Conservation (phyloP, 805 yeast species). For the Starmerella bacillaris region DNA sequence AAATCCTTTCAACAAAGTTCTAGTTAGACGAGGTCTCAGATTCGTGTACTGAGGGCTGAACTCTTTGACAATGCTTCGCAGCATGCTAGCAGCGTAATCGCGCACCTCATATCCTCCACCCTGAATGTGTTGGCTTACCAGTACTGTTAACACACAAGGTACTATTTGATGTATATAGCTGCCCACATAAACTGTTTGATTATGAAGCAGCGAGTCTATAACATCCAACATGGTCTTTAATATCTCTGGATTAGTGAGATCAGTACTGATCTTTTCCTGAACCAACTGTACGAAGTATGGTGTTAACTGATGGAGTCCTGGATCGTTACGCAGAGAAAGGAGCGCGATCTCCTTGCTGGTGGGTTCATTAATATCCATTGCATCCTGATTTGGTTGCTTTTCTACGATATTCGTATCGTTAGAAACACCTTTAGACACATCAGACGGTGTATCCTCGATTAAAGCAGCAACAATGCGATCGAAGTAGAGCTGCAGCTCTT, state of each 20-base stretch:
- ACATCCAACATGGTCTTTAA: conserved; percentile 77
- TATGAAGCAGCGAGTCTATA: conserved; percentile 64
- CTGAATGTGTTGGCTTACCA: conserved; percentile 65
- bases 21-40: conserved; percentile 77
- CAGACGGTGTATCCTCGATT: conserved; percentile 21
- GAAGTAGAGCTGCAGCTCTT: conserved; percentile 82
- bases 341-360: conserved; percentile 72
- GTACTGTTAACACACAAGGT: conserved; percentile 86
- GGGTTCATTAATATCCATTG: no score
- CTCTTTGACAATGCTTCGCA: conserved; percentile 57
- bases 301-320: conserved; percentile 89
- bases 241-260: conserved; percentile 44
- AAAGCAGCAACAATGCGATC: conserved; percentile 76
- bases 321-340: conserved; percentile 69
- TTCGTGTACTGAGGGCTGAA: conserved; percentile 79
- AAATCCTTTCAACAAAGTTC: conserved; percentile 81
- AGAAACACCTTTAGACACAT: conserved; percentile 15
- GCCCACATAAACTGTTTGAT: conserved; percentile 71
- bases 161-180: conserved; percentile 91
- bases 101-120: conserved; percentile 43
- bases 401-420: no score
- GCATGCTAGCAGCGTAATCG: conserved; percentile 69
- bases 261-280: conserved; percentile 86
- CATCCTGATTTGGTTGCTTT: conserved; percentile 27
- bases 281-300: conserved; percentile 93